phyloP scores from a whole-genome alignment of 495 filamentous ascomycete species.

The Neurospora sp. region DNA sequence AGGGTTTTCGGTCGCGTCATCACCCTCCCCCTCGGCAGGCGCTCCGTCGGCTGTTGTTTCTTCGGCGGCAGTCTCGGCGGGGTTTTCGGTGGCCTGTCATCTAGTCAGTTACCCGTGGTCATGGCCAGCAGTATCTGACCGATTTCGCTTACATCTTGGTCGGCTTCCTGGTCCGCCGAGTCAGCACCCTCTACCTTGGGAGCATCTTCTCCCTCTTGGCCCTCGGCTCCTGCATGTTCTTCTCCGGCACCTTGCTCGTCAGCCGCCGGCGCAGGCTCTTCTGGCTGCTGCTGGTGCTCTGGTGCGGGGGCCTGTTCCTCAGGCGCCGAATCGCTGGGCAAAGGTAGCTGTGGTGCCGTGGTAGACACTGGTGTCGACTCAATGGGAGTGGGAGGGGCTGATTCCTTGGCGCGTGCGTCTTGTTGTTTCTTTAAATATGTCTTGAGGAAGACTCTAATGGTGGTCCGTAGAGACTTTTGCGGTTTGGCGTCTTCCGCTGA shows the following conservation, averaged over 20 bases:
- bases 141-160: not conserved
- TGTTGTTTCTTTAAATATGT: slow-evolving; percentile 80
- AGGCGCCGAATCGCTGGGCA: not conserved
- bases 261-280: not conserved
- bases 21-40: not conserved
- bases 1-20: not conserved
- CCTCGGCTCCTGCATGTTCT: slow-evolving; percentile 9
- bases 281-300: not conserved
- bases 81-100: not conserved
- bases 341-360: slow-evolving; percentile 6
- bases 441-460: slow-evolving; percentile 77
- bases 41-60: not conserved
- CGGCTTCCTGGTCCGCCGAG: not conserved
- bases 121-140: not conserved
- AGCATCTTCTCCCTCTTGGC: slow-evolving; percentile 17
- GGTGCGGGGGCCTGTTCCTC: not conserved
- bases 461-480: slow-evolving; percentile 78
- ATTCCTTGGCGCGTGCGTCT: slow-evolving; percentile 42
- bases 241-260: slow-evolving; percentile 4
- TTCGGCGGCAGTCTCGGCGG: not conserved
- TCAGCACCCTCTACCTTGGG: not conserved
- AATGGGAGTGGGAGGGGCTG: slow-evolving; percentile 35
- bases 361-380: slow-evolving; percentile 21
- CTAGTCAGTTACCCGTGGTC: not conserved
- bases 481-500: slow-evolving; percentile 77